Evolutionary conservation across 2,329 filamentous ascomycete genomes (phyloP).

Genomic region (Cercospora brassicicola): DNA sequence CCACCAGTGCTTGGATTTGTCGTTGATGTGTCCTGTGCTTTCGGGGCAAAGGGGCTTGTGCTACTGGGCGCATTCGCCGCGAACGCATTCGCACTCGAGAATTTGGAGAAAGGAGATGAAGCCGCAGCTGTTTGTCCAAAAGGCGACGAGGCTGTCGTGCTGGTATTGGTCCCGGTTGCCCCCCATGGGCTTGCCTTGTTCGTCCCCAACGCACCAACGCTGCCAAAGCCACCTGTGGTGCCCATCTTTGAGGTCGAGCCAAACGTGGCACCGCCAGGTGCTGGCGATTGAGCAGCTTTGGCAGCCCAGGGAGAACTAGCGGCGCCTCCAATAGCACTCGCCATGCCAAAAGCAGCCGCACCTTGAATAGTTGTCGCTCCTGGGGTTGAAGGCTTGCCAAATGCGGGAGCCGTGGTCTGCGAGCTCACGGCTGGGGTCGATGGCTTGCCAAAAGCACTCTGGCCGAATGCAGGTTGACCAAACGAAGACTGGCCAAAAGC

Average conservation of each 20-base stretch:
- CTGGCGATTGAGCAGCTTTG: not conserved
- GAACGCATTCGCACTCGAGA: conserved; percentile 1
- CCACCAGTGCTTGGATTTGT: not conserved
- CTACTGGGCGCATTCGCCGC: not conserved
- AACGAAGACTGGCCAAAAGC: conserved; percentile 26
- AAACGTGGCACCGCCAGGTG: conserved; percentile 7
- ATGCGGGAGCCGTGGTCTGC: conserved; percentile 13
- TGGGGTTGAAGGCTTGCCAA: conserved; percentile 13
- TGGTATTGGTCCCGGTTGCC: not conserved
- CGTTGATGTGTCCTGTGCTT: not conserved
- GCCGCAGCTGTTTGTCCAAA: conserved; percentile 20
- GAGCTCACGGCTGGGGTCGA: conserved; percentile 19
- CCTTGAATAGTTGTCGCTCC: not conserved
- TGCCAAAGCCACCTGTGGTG: conserved; percentile 13
- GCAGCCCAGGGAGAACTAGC: conserved; percentile 5
- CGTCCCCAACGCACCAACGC: conserved; percentile 11
- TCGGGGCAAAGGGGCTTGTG: not conserved
- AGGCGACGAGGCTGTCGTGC: conserved; percentile 18
- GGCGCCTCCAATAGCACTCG: not conserved
- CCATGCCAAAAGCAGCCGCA: conserved; percentile 9
- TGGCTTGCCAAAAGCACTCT: conserved; percentile 18
- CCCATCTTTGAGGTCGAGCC: conserved; percentile 13
- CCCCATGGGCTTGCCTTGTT: conserved; percentile 12
- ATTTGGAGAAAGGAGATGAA: conserved; percentile 3
- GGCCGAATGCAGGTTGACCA: conserved; percentile 20